Conservation (phyloP, 164 flowering plant species). For the Nymphaea thermarum region DNA sequence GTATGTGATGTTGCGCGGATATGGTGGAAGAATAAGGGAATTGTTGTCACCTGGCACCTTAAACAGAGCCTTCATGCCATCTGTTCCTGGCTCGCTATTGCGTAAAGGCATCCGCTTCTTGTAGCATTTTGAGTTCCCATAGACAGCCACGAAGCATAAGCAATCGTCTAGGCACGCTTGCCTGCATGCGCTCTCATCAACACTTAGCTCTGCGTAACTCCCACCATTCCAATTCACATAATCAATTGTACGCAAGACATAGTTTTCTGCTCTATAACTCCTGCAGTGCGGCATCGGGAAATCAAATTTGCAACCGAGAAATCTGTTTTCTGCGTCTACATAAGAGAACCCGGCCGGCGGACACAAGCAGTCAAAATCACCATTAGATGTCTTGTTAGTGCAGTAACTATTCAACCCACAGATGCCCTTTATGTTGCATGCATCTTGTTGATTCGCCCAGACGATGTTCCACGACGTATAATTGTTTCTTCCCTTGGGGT, state of each 20-base stretch:
- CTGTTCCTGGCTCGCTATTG: slow-evolving; percentile 12
- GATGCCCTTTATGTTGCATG: neutral
- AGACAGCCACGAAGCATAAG: slow-evolving; percentile 30
- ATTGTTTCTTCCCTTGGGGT: slow-evolving; percentile 8
- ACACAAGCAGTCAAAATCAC: slow-evolving; percentile 8
- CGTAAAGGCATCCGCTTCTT: slow-evolving; percentile 28
- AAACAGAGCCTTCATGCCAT: too few relatives aligned
- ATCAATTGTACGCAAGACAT: slow-evolving; percentile 8
- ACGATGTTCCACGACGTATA: neutral
- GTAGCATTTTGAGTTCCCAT: slow-evolving; percentile 17
- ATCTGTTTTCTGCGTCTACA: neutral
- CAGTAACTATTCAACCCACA: slow-evolving; percentile 2
- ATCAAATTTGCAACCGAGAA: slow-evolving; percentile 7
- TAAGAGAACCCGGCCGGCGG: slow-evolving; percentile 4
- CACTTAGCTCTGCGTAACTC: neutral
- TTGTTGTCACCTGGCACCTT: neutral
- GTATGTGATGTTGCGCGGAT: neutral
- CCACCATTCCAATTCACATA: slow-evolving; percentile 23
- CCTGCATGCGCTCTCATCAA: slow-evolving; percentile 22
- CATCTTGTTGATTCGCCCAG: neutral
- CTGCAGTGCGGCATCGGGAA: neutral
- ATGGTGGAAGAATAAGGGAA: too few relatives aligned
- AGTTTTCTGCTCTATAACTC: neutral
- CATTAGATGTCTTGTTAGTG: neutral
- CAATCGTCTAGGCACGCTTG: slow-evolving; percentile 36